Evolutionary conservation across 495 filamentous ascomycete species (phyloP).

Genomic region (Daldinia caldariorum): DNA sequence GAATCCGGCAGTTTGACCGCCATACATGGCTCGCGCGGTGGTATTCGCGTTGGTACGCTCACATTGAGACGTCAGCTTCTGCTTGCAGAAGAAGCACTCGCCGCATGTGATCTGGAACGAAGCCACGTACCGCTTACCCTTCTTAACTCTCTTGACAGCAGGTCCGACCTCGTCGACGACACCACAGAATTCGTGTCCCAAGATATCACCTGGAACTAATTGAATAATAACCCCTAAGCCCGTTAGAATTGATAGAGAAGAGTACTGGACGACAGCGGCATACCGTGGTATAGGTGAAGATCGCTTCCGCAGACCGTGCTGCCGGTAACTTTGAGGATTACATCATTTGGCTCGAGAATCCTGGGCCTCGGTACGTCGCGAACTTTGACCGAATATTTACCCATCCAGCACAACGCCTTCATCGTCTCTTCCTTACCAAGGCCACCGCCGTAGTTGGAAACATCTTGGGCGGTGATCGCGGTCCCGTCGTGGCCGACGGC

Average conservation of each 20-base stretch:
- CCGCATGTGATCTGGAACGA: slow-evolving; percentile 89
- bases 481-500: slow-evolving; percentile 70
- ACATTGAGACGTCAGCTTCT: slow-evolving; percentile 80
- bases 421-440: slow-evolving; percentile 67
- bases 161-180: slow-evolving; percentile 77
- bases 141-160: slow-evolving; percentile 61
- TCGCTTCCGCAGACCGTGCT: slow-evolving; percentile 89
- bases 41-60: slow-evolving; percentile 80
- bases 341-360: slow-evolving; percentile 77
- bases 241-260: not conserved
- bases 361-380: slow-evolving; percentile 72
- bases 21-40: slow-evolving; percentile 75
- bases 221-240: slow-evolving; percentile 67
- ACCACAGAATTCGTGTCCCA: slow-evolving; percentile 91
- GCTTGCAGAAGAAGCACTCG: slow-evolving; percentile 78
- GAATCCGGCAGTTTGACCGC: slow-evolving; percentile 74
- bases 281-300: slow-evolving; percentile 80
- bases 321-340: slow-evolving; percentile 86
- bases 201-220: slow-evolving; percentile 83
- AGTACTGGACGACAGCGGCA: not conserved
- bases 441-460: slow-evolving; percentile 56
- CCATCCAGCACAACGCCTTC: slow-evolving; percentile 78
- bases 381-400: slow-evolving; percentile 71
- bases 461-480: slow-evolving; percentile 65
- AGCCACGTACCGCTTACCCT: slow-evolving; percentile 82